These are phyloP conservation scores for Penicillium daleae DNA, from an alignment of 495 filamentous ascomycete species.

Conservation along the genomic window DNA sequence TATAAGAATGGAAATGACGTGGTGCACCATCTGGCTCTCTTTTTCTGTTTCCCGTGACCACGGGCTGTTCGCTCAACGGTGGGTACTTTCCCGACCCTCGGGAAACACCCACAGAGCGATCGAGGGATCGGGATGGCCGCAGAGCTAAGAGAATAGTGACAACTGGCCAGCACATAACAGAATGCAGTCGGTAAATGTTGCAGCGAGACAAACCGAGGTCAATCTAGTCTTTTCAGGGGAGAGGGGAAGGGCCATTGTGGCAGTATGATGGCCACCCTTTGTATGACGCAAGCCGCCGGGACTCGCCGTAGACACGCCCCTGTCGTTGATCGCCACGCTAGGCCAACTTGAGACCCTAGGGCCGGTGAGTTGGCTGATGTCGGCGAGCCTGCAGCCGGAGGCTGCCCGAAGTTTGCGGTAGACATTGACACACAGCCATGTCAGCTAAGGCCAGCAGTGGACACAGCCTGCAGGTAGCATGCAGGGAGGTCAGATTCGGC, in stretches of 20 bases:
- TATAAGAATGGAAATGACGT: neutral
- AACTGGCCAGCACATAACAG: neutral
- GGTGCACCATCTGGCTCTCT: neutral
- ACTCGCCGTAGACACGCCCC: slow-evolving; percentile 1
- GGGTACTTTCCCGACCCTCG: neutral
- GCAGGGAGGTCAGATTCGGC: neutral
- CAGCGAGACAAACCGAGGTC: neutral
- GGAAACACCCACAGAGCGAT: neutral
- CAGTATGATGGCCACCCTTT: neutral
- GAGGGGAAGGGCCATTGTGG: neutral
- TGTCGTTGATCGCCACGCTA: slow-evolving; percentile 1
- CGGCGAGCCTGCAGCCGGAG: slow-evolving; percentile 18
- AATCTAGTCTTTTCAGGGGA: neutral
- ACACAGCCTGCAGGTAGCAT: neutral
- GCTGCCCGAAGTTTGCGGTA: neutral
- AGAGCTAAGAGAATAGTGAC: neutral
- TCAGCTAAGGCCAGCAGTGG: neutral
- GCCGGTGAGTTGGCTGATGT: slow-evolving; percentile 19
- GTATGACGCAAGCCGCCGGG: slow-evolving; percentile 1
- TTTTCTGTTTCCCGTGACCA: neutral
- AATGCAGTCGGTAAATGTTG: neutral
- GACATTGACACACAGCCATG: neutral
- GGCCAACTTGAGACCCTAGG: neutral
- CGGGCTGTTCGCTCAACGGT: neutral
- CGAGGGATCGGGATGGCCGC: neutral